A percentile compares a stretch with the other conserved stretches of the same genome.
Conservation (phyloP, 2,329 filamentous ascomycete genomes). For the Arthrobotrys entomopaga region DNA sequence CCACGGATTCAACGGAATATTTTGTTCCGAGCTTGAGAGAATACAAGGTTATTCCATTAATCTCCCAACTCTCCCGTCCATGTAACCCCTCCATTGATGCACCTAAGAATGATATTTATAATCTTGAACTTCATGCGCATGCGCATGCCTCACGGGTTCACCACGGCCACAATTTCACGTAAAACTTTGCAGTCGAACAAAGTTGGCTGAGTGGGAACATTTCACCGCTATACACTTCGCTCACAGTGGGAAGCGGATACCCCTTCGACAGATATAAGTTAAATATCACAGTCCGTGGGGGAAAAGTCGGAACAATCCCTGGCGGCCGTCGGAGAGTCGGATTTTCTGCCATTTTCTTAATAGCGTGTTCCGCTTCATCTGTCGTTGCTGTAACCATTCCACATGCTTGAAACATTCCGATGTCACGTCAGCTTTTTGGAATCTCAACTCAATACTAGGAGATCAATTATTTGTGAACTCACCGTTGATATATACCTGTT, state of each 20-base stretch:
- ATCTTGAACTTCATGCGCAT: no score
- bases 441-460: neutral
- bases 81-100: no score
- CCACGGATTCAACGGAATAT: no score
- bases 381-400: neutral
- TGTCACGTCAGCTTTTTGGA: neutral
- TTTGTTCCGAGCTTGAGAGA: no score
- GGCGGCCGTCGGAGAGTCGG: neutral
- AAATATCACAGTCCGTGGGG: neutral
- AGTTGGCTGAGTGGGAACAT: neutral
- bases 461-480: neutral
- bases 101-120: no score
- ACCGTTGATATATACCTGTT: conserved; percentile 24
- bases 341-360: neutral
- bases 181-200: conserved; percentile 25
- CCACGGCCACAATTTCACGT: conserved; percentile 25
- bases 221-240: neutral
- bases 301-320: neutral
- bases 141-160: neutral
- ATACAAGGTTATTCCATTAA: no score
- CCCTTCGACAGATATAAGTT: conserved; percentile 11
- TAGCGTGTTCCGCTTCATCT: neutral
- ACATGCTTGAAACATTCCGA: neutral
- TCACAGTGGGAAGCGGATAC: neutral
- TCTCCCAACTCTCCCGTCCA: no score